These are phyloP conservation scores for Nicotiana benthamiana DNA, from an alignment of 257 asterid species.

Conservation along the genomic window DNA sequence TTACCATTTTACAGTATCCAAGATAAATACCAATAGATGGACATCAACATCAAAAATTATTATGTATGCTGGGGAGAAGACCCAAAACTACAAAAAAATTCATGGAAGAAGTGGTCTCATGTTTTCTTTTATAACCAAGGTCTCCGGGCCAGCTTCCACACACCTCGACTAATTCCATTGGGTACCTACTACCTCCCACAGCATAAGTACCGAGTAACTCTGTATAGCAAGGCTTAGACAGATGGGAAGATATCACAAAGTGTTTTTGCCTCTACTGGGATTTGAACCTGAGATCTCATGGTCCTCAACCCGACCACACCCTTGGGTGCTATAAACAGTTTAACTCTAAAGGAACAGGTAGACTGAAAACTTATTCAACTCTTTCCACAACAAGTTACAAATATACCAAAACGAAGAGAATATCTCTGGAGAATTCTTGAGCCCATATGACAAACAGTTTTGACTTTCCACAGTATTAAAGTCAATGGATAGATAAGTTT, in stretches of 20 bases:
- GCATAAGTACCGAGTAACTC: no score
- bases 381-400: not conserved
- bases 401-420: not conserved
- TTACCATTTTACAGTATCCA: not conserved
- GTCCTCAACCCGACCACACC: no score
- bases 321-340: no score
- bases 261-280: no score
- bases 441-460: not conserved
- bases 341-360: not conserved
- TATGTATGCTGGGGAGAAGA: not conserved
- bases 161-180: no score
- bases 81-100: not conserved
- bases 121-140: not conserved
- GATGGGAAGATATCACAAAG: no score
- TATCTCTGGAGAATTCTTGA: not conserved
- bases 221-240: no score
- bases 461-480: not conserved
- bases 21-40: not conserved
- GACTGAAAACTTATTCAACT: not conserved
- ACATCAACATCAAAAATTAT: not conserved
- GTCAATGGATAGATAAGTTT: not conserved
- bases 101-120: not conserved
- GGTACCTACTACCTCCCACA: no score
- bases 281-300: no score
- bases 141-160: no score